Conservation (phyloP, 1,139 yeast species). For the Nakaseomyces uthaithaninus region DNA sequence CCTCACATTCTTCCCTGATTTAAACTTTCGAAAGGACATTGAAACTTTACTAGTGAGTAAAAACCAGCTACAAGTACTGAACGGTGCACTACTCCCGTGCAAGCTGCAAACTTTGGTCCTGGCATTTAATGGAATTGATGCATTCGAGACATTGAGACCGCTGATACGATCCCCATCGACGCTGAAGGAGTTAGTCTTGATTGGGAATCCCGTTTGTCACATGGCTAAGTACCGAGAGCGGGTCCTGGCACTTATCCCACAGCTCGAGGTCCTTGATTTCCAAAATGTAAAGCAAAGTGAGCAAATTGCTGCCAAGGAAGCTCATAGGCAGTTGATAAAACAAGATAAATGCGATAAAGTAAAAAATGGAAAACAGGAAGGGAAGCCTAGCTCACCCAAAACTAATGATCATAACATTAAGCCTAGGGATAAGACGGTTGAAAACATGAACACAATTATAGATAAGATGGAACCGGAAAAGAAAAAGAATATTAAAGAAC, state of each 20-base stretch:
- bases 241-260: slow-evolving; percentile 56
- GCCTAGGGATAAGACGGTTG: slow-evolving; percentile 27
- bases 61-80: slow-evolving; percentile 20
- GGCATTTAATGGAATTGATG: slow-evolving; percentile 21
- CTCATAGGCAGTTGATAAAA: not conserved
- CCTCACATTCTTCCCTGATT: slow-evolving; percentile 21
- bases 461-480: slow-evolving; percentile 47
- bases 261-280: slow-evolving; percentile 58
- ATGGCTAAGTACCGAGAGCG: slow-evolving; percentile 51
- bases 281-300: slow-evolving; percentile 52
- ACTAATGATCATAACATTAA: not conserved
- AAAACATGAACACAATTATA: slow-evolving; percentile 31
- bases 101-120: slow-evolving; percentile 21
- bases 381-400: too few relatives aligned
- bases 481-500: slow-evolving; percentile 41
- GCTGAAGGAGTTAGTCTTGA: slow-evolving; percentile 40
- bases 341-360: not conserved
- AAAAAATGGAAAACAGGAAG: not conserved
- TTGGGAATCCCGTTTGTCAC: slow-evolving; percentile 54
- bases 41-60: slow-evolving; percentile 27
- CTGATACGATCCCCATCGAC: slow-evolving; percentile 21
- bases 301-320: slow-evolving; percentile 31
- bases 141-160: slow-evolving; percentile 18
- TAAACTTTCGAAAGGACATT: slow-evolving; percentile 18
- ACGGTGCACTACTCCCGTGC: slow-evolving; percentile 25